Conservation (phyloP, 345 rosid genomes). For the Noccaea caerulescens region DNA sequence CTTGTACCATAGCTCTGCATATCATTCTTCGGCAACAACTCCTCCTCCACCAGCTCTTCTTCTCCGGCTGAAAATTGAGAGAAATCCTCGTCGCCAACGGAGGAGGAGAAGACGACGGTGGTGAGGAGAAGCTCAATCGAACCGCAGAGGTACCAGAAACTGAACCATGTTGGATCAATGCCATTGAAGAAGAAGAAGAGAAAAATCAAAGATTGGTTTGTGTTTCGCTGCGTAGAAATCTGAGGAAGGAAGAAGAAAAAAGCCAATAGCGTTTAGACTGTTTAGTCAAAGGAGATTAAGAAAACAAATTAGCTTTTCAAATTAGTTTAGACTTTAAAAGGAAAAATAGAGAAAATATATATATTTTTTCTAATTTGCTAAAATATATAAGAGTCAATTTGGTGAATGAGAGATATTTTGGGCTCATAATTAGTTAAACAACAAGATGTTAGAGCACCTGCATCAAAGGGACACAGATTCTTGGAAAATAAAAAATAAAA, state of each 20-base stretch:
- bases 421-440: no score
- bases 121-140: conserved; percentile 33
- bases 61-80: conserved; percentile 39
- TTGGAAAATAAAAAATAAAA: no score
- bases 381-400: no score
- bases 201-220: conserved; percentile 17
- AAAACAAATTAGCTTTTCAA: no score
- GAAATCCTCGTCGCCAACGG: conserved; percentile 28
- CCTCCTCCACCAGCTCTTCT: conserved; percentile 30
- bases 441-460: no score
- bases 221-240: conserved; percentile 27
- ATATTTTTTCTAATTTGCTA: no score
- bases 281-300: no score
- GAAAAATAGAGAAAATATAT: no score
- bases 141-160: conserved; percentile 33
- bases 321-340: no score
- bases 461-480: no score
- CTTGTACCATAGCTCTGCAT: conserved; percentile 67
- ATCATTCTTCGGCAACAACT: conserved; percentile 33
- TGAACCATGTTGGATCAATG: conserved; percentile 32
- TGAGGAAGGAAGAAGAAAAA: conserved; percentile 33
- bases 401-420: no score
- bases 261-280: not conserved
- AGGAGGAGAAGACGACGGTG: conserved; percentile 17
- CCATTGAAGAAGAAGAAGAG: conserved; percentile 31